A percentile compares a stretch with the other conserved stretches of the same genome.
Evolutionary conservation across 306 rosid species (phyloP).

Genomic region (Adenanthera pavonina): DNA sequence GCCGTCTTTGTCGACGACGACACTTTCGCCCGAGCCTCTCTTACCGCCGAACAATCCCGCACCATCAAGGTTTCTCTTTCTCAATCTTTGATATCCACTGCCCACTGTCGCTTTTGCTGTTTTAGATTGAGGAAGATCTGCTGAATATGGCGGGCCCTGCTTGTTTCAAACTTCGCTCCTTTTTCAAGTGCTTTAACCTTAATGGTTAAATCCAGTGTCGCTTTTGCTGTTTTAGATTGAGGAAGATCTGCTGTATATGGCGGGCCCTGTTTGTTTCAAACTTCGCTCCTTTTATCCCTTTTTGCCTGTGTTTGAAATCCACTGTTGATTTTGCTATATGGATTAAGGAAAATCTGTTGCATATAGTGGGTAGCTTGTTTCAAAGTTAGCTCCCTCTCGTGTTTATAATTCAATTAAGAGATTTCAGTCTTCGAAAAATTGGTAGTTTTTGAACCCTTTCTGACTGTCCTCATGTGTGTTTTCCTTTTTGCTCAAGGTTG

Average conservation of each 20-base stretch:
- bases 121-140: neutral
- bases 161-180: neutral
- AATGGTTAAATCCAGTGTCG: neutral
- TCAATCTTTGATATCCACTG: neutral
- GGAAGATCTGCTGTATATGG: neutral
- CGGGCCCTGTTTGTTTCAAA: neutral
- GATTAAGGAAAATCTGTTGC: neutral
- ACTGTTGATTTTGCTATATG: neutral
- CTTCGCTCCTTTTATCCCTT: neutral
- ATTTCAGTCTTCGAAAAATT: neutral
- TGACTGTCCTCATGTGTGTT: neutral
- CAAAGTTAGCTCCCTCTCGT: neutral
- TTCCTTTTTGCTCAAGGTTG: neutral
- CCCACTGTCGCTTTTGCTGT: neutral
- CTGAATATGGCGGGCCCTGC: neutral
- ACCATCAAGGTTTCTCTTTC: slow-evolving; percentile 63
- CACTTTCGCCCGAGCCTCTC: slow-evolving; percentile 85
- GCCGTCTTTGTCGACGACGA: slow-evolving; percentile 89
- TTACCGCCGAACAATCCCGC: slow-evolving; percentile 89
- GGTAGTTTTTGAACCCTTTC: neutral
- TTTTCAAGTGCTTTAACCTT: neutral
- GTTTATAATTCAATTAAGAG: neutral
- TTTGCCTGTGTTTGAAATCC: neutral
- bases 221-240: neutral
- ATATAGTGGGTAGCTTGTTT: neutral